Evolutionary conservation across 2,329 filamentous ascomycete species (phyloP), one percentile per base, ranked within the genome.

Genomic region (Fusarium sp.): DNA sequence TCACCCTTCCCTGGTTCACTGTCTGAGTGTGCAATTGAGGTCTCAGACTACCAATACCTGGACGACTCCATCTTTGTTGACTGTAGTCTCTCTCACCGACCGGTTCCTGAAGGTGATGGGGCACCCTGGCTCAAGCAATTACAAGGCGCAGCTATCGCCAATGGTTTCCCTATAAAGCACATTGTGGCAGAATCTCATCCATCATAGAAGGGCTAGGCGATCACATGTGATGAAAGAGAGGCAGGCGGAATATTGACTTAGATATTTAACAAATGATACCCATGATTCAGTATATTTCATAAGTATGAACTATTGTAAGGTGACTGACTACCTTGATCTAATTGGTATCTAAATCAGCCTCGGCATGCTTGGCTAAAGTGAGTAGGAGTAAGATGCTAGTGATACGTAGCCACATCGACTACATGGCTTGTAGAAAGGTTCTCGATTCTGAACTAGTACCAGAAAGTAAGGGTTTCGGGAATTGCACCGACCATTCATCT

Each of bases 51-150:
- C 78, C 74, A 71, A 3, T 82, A 83, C 45, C 63, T 77, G 35
- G 71, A 79, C n/a, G 80, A 80, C n/a, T 80, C 79, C 0, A 73
- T 81, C n/a, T 82, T 80, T 61, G 77, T 84, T 29, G 77, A 81
- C 45, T 84, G 81, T 66, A 77, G 76, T 69, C 61, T 84, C 25
- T 78, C 78, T 2, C 82, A 84, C 58, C 73, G 77, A 11, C 79
- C 77, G 9, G 75, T 82, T 1, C 74, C 81, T 22, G 74, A 75
- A 8, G 77, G 74, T 14, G 75, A 81, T 14, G 78, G 77, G 0
- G 65, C 71, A 20, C 61, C 72, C 6, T 82, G 79, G 82, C 42
- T 82, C 45, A 79, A 78, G 42, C 75, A 79, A 29, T 58, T 80
- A 13, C 78, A 73, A 61, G 80, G 80, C 3, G 80, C 79, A 8